Base-by-base conservation (phyloP, 1,284 basidiomycete genomes). In the Anthracocystis walkeri region DNA sequence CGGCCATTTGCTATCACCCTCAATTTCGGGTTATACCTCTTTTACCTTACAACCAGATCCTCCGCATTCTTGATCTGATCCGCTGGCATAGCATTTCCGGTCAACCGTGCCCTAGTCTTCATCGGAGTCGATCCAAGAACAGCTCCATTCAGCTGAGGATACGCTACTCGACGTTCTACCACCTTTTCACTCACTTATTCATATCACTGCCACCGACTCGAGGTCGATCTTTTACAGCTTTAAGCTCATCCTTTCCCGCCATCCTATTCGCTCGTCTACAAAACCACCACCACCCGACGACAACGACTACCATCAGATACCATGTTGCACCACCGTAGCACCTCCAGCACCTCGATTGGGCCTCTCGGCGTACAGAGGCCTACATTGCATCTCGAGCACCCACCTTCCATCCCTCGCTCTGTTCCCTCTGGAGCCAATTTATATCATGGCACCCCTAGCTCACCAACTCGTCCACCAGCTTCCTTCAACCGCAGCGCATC, bases 121-220 rank as follows among this genome's bases (percentile, higher is more conserved):
- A 16, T 20, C 40, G 25, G n/a, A 33, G 31, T 31, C 49, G 49
- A 57, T 59, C 53, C 65, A 57, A 27, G 25, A 58, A 54, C 44
- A 62, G 65, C 65, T 62, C 65, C 14, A 58, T 67, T 67, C 65
- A 67, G 65, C 65, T 62, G 55, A 62, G 58, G 49, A 35, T 49
- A 12, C 38, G 23, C 49, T 21, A 23, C 42, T 27, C 35, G 18
- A 21, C 16, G 41, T 29, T 41, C 42, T 57, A 31, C 42, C 7
- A 40, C 23, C 50, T 44, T 40, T 18, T 21, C 38, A 38, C 7
- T 38, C 14, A 16, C 12, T 38, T 14, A 38, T 48, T 29, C 4
- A 23, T 18, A 40, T 29, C 42, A 20, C 20, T 45, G 14, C 29
- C 44, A 18, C 23, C 33, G 0, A 42, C 12, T 20, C 20, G 18